Evolutionary conservation across 1,284 basidiomycete species (phyloP), one percentile per base, ranked within the genome.

Genomic region (Sanghuangporus weigelae): DNA sequence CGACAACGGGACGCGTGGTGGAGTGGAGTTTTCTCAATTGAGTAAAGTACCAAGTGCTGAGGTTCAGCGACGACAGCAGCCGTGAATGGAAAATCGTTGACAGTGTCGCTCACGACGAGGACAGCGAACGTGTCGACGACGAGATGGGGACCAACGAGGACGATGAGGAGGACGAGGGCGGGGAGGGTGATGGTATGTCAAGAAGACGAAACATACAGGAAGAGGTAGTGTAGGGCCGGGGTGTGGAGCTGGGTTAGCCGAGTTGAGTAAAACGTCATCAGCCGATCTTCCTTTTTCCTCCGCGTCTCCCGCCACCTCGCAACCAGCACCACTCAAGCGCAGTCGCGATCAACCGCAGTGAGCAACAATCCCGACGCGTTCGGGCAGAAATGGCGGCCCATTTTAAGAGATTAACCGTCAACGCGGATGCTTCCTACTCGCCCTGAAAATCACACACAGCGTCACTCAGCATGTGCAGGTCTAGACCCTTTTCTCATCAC

Each of bases 121-220:
- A 42, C 26, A 5, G 5, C 26, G 26, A 31, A 31, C 5, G 26
- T 40, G 59, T 26, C n/a, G 59, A 38, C n/a, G 59, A 16, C 48
- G 14, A 48, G 7, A 46, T n/a, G 7, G 46, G 44, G 39, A 38
- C 8, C 14, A 31, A 51, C 31, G 48, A 60, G 57, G 19, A 38
- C 2, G n/a, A n/a, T 6, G 57, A 51, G 16, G 46, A 31, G 11
- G 8, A 14, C 21, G 57, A 19, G 21, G 36, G 19, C 35, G 16
- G 26, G 48, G 42, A 53, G 48, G 36, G 50, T 39, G 46, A 48
- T 60, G 59, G 49, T 40, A 60, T 60, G 59, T 60, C 59, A 40
- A 53, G 38, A 50, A 59, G 57, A 59, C 44, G n/a, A 44, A 48
- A 46, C 44, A 38, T 50, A 46, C 14, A 36, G 19, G 55, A 40